These are phyloP conservation scores for Claviceps sp. DNA, from an alignment of 2,329 filamentous ascomycete species.

Conservation along the genomic window DNA sequence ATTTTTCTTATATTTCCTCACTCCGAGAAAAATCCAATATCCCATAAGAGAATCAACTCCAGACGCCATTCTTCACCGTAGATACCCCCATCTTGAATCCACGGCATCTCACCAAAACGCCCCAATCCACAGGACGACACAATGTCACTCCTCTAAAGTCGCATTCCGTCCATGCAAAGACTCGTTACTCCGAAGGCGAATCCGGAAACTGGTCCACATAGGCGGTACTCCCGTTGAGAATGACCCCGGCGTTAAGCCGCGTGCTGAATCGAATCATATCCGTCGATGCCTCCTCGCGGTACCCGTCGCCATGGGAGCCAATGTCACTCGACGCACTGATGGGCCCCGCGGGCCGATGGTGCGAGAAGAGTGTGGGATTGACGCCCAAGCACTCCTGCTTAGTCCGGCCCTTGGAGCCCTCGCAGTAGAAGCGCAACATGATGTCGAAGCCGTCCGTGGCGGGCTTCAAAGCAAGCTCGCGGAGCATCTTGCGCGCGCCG, in stretches of 20 bases:
- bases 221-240: slow-evolving; percentile 21
- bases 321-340: slow-evolving; percentile 24
- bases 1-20: too few relatives aligned
- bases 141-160: too few relatives aligned
- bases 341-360: slow-evolving; percentile 27
- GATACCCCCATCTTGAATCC: too few relatives aligned
- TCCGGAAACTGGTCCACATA: slow-evolving; percentile 13
- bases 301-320: slow-evolving; percentile 17
- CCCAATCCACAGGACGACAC: too few relatives aligned
- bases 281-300: slow-evolving; percentile 16
- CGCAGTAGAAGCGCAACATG: slow-evolving; percentile 32
- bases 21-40: too few relatives aligned
- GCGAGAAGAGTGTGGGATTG: slow-evolving; percentile 32
- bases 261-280: slow-evolving; percentile 27
- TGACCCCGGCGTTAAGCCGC: slow-evolving; percentile 24
- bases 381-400: slow-evolving; percentile 26
- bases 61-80: too few relatives aligned
- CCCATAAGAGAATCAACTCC: too few relatives aligned
- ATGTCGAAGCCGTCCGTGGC: slow-evolving; percentile 29
- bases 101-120: too few relatives aligned
- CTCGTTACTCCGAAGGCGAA: slow-evolving; percentile 7
- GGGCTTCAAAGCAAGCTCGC: slow-evolving; percentile 28
- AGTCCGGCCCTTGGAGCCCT: slow-evolving; percentile 20
- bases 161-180: too few relatives aligned
- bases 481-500: slow-evolving; percentile 29